Conservation (phyloP, 2,329 filamentous ascomycete genomes). For the Cryphonectria radicalis region DNA sequence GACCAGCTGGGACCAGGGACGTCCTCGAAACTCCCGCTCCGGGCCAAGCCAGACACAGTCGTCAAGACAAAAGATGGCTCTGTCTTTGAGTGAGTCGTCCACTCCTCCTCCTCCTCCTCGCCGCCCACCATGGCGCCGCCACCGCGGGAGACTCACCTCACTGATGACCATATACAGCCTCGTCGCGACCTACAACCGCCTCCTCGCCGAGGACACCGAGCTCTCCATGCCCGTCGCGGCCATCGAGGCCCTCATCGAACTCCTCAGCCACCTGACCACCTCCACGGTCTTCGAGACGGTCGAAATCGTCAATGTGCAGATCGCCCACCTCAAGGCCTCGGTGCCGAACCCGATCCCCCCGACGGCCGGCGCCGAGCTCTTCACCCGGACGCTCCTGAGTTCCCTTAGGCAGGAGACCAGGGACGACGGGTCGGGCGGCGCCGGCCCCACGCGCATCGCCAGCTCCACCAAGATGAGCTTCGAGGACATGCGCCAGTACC, state of each 20-base stretch:
- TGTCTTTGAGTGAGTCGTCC: slow-evolving; percentile 42
- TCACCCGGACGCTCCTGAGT: slow-evolving; percentile 89
- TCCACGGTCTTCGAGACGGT: slow-evolving; percentile 94
- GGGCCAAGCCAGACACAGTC: slow-evolving; percentile 17
- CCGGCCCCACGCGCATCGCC: slow-evolving; percentile 34
- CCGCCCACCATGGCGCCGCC: neutral
- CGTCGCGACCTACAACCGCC: slow-evolving; percentile 57
- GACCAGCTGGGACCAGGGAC: slow-evolving; percentile 15
- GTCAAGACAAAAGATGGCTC: slow-evolving; percentile 29
- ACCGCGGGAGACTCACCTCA: neutral
- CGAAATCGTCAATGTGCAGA: slow-evolving; percentile 74
- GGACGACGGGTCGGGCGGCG: slow-evolving; percentile 33
- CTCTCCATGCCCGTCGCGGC: slow-evolving; percentile 90
- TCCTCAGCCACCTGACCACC: slow-evolving; percentile 77
- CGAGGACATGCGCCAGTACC: slow-evolving; percentile 78
- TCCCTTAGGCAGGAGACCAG: slow-evolving; percentile 62
- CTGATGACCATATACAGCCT: slow-evolving; percentile 45
- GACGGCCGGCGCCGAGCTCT: slow-evolving; percentile 91
- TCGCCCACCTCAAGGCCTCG: slow-evolving; percentile 73
- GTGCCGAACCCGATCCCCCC: slow-evolving; percentile 90
- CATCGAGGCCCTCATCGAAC: slow-evolving; percentile 70
- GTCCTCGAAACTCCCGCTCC: slow-evolving; percentile 25
- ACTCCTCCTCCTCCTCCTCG: neutral
- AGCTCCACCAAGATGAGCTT: slow-evolving; percentile 62
- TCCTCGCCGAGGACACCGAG: slow-evolving; percentile 71